These are phyloP conservation scores for Passalora sequoiae DNA, from an alignment of 2,329 filamentous ascomycete species.

Conservation along the genomic window DNA sequence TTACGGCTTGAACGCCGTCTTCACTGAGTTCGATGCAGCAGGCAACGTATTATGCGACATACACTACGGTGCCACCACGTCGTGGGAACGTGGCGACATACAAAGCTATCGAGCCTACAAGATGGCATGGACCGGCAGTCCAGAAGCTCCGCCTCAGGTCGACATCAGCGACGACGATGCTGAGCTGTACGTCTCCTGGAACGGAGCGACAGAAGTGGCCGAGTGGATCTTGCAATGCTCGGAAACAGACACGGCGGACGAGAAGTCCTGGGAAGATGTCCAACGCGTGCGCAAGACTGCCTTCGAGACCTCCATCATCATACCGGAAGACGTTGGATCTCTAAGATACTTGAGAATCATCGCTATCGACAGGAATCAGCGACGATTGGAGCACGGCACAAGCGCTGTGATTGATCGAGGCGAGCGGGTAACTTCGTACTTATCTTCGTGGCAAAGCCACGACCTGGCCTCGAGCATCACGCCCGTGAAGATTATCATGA, in stretches of 20 bases:
- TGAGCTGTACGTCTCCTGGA: conserved; percentile 49
- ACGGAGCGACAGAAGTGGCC: conserved; percentile 44
- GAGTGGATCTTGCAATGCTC: conserved; percentile 51
- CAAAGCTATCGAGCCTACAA: conserved; percentile 52
- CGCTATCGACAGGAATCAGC: conserved; percentile 24
- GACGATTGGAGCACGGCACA: conserved; percentile 23
- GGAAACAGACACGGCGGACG: conserved; percentile 19
- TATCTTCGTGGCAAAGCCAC: conserved; percentile 10
- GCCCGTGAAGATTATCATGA: conserved; percentile 20
- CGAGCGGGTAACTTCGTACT: conserved; percentile 18
- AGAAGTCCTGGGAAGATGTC: conserved; percentile 23
- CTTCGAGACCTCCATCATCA: conserved; percentile 38
- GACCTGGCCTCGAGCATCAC: conserved; percentile 10
- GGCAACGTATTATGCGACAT: conserved; percentile 50
- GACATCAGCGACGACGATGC: conserved; percentile 29
- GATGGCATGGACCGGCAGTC: conserved; percentile 44
- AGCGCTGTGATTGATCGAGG: conserved; percentile 23
- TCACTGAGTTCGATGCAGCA: conserved; percentile 39
- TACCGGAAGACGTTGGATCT: conserved; percentile 17
- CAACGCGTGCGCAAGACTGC: conserved; percentile 21
- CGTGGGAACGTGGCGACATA: conserved; percentile 36
- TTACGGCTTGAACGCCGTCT: conserved; percentile 45
- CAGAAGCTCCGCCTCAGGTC: conserved; percentile 29
- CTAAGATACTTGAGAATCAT: conserved; percentile 28
- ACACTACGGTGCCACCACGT: conserved; percentile 37